These are phyloP conservation scores for Gonium pectorale DNA, from an alignment of 139 green algal species.

Conservation along the genomic window DNA sequence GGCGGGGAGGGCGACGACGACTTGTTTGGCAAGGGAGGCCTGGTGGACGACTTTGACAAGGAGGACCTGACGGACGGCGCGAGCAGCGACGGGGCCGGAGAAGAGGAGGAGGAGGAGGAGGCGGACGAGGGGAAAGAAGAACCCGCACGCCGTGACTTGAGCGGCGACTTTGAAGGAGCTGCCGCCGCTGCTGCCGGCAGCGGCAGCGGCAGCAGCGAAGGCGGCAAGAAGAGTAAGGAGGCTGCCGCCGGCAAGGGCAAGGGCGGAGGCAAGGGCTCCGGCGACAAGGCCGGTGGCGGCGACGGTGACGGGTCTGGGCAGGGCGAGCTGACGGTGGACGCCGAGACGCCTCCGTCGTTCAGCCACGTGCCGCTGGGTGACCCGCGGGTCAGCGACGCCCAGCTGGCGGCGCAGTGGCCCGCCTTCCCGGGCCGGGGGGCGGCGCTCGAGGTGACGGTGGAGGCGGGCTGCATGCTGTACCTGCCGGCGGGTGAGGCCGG, in stretches of 20 bases:
- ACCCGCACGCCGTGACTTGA: not conserved
- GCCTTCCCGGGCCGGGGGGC: conserved; percentile 72
- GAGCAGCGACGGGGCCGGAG: no score
- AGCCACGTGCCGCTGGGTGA: conserved; percentile 49
- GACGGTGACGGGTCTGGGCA: no score
- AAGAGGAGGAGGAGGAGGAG: not conserved
- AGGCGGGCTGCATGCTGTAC: conserved; percentile 82
- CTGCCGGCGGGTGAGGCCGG: conserved; percentile 69
- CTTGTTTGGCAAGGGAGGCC: not conserved
- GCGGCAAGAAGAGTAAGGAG: not conserved
- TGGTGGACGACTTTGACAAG: not conserved
- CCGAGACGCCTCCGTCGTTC: conserved; percentile 19
- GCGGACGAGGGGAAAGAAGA: conserved; percentile 7
- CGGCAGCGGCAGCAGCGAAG: not conserved
- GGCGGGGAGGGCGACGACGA: not conserved
- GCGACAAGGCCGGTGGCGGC: not conserved
- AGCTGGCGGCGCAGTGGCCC: conserved; percentile 64
- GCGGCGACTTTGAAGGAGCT: not conserved
- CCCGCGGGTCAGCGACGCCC: conserved; percentile 29
- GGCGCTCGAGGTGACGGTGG: conserved; percentile 66
- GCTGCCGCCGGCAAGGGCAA: not conserved
- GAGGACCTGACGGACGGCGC: no score
- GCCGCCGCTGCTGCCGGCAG: not conserved
- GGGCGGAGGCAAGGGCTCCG: not conserved
- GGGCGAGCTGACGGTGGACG: conserved; percentile 21